Base-by-base conservation (phyloP, 1,139 yeast species). In the Suhomyces wounanorum region DNA sequence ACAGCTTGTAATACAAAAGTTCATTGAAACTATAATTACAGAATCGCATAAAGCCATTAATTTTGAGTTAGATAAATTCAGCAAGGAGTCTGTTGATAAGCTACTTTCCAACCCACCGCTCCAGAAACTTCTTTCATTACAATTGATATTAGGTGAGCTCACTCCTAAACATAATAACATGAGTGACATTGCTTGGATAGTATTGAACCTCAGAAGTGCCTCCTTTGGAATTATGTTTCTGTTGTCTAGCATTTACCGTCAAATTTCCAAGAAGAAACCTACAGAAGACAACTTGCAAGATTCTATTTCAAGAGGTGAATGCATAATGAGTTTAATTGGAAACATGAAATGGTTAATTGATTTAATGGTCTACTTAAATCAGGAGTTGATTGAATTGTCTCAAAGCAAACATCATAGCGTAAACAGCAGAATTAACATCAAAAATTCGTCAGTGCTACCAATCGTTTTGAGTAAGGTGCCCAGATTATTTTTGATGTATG, bases 261-360 rank as follows among this genome's bases (percentile, higher is more conserved):
- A 82, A 54, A 76, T 80, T 51, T 78, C 83, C 44, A 75, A 81
- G 59, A 75, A 75, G 58, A 76, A 75, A 56, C 78, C 80, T 0
- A 61, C 71, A 1, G 80, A 77, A 51, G 87, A 83, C 56, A 75
- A 75, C 16, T 58, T 79, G 25, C 74, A 73, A 28, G 89, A 86
- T 59, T 77, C 84, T 0, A 75, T 79, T 16, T 72, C 79, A 49
- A 66, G 87, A 59, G 82, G 84, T 45, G 83, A 84, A 62, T 72
- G 83, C 53, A 74, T 86, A 7, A 68, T 84, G 51, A 80, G 87
- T 17, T 75, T 87, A 47, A 66, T 87, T 18, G 96, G 96, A 0
- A 79, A 84, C 40, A 79, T 86, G n/a, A 78, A 89, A 57, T 90
- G 96, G 96, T 76, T 86, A 52, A 75, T 87, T 40, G 96, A 89